Base-by-base conservation (phyloP, 2,329 filamentous ascomycete genomes). In the Trichocomaceae sp. region DNA sequence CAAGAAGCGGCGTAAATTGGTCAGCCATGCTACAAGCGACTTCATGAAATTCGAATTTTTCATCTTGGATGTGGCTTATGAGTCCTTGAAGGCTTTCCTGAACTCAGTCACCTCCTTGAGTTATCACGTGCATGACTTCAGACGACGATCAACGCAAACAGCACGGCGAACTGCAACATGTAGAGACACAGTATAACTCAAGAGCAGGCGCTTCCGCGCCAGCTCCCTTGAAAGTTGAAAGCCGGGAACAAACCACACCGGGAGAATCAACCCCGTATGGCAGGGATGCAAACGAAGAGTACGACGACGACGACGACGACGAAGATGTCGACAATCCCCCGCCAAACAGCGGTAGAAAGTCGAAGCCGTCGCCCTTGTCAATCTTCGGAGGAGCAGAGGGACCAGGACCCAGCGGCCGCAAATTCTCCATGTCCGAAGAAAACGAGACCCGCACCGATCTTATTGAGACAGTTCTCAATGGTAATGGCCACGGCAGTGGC, bases 341-440 rank as follows among this genome's bases (percentile, higher is more conserved):
- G 39, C 5, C 3, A 13, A 35, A 15, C 41, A 19, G 2, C 41
- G 20, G 41, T 13, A 29, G 45, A 17, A 47, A 23, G n/a, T 12
- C 23, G 19, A 42, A 45, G 10, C 20, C 22, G 13, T 42, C 39
- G n/a, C 2, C 39, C 29, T 44, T 45, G 26, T 51, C 49, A 3
- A 42, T 22, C 5, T 42, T 20, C 39, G 39, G 19, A 26, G 47
- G 37, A 20, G 10, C 23, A 41, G 49, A 20, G 13, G 23, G 37
- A 9, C 9, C 41, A 9, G 39, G 49, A 8, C 39, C 29, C 4
- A 29, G n/a, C 23, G 22, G 19, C 19, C 52, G 52, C 10, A 46
- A 22, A 19, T 54, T 54, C 20, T 54, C 52, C 15, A 35, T 49
- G n/a, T 44, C 52, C 20, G 52, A 54, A 41, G 52, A 50, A 13